A percentile compares a stretch with the other conserved stretches of the same genome.
phyloP scores from a whole-genome alignment of 73 alveolate genomes.

The Paraurostyla sp. region DNA sequence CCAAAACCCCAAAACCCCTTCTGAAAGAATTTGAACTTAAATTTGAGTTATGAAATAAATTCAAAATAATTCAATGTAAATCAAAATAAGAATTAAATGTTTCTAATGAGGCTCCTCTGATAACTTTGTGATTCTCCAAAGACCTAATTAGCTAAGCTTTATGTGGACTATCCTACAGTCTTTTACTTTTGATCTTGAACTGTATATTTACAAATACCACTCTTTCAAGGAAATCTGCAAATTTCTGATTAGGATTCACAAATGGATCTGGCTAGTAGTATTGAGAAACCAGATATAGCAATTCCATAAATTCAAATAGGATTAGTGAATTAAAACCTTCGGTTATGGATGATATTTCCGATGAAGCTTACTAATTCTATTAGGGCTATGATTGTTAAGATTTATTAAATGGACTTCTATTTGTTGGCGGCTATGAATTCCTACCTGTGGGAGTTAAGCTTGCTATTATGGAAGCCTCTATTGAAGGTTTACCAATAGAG shows the following conservation, averaged over 20 bases:
- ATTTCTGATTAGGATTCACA: slow-evolving; percentile 41
- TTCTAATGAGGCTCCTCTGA: slow-evolving; percentile 42
- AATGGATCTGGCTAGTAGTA: slow-evolving; percentile 56
- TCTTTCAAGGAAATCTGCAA: slow-evolving; percentile 60
- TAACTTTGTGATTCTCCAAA: slow-evolving; percentile 1
- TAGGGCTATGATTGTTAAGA: neutral
- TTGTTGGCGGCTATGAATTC: neutral
- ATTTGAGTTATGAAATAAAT: too few relatives aligned
- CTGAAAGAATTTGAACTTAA: too few relatives aligned
- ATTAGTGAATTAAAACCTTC: neutral
- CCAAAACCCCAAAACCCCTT: too few relatives aligned
- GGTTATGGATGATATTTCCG: neutral
- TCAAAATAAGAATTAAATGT: slow-evolving; percentile 33
- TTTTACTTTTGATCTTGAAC: slow-evolving; percentile 34
- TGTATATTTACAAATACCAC: slow-evolving; percentile 24
- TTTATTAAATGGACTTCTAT: neutral
- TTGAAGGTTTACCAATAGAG: neutral
- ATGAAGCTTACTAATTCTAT: neutral
- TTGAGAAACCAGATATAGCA: slow-evolving; percentile 33
- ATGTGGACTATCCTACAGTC: slow-evolving; percentile 41
- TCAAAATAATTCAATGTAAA: slow-evolving; percentile 27
- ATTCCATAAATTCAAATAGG: slow-evolving; percentile 53
- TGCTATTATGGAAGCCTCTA: neutral
- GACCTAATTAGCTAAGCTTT: slow-evolving; percentile 3
- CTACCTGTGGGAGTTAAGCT: neutral